Evolutionary conservation across 208 protist genomes (phyloP).

Genomic region (Trypanosoma theileri): DNA sequence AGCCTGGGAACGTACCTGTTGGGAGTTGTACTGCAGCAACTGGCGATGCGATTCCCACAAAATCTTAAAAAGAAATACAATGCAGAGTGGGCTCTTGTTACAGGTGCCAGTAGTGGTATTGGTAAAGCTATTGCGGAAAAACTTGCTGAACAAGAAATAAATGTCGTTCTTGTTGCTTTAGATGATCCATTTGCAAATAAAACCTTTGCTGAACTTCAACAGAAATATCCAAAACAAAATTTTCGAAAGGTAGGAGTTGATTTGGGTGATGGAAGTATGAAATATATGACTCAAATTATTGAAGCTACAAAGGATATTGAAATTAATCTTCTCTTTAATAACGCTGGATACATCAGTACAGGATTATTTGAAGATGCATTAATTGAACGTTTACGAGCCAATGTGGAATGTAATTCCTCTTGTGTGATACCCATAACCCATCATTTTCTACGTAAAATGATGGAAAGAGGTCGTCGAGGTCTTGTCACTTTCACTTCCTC

Average conservation of each 20-base stretch:
- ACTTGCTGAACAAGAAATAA: constrained; percentile 91
- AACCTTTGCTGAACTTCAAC: constrained; percentile 76
- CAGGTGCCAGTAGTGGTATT: constrained; percentile 94
- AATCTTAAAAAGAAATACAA: constrained; percentile 79
- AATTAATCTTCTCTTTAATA: constrained; percentile 90
- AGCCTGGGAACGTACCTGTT: constrained; percentile 77
- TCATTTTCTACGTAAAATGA: constrained; percentile 86
- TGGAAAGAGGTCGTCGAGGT: constrained; percentile 67
- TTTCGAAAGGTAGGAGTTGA: constrained; percentile 90
- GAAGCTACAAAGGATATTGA: constrained; percentile 68
- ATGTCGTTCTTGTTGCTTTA: constrained; percentile 90
- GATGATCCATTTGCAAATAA: constrained; percentile 83
- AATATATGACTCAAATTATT: constrained; percentile 74
- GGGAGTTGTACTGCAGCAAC: constrained; percentile 45
- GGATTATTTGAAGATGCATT: constrained; percentile 89
- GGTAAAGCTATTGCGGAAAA: constrained; percentile 92
- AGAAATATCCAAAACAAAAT: constrained; percentile 67
- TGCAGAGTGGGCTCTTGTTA: constrained; percentile 90
- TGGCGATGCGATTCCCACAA: constrained; percentile 63
- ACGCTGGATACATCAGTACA: constrained; percentile 93
- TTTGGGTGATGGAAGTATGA: constrained; percentile 70
- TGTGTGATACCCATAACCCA: constrained; percentile 87
- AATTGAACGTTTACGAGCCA: constrained; percentile 70
- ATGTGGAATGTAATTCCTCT: constrained; percentile 92
- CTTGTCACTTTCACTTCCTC: constrained; percentile 92